Evolutionary conservation across 148 eudicot species (phyloP).

Genomic region (Heliosperma pusillum): DNA sequence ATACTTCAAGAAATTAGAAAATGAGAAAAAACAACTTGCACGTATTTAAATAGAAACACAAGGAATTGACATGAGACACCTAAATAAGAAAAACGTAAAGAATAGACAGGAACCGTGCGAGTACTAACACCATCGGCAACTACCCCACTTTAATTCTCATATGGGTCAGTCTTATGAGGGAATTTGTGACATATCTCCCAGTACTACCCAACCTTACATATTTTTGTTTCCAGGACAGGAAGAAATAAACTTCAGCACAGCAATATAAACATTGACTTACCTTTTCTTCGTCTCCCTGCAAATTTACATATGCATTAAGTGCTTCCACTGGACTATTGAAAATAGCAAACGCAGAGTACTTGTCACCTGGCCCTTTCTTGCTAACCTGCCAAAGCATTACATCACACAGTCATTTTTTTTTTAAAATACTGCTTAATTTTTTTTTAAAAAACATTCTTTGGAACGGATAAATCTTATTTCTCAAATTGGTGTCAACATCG

Average conservation of each 20-base stretch:
- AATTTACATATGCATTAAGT: slow-evolving; percentile 44
- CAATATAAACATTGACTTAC: slow-evolving; percentile 25
- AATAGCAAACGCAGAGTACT: slow-evolving; percentile 51
- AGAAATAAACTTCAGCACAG: neutral
- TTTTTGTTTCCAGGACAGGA: neutral
- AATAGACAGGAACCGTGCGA: too few relatives aligned
- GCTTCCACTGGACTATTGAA: slow-evolving; percentile 57
- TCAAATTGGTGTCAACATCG: too few relatives aligned
- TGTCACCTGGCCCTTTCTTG: slow-evolving; percentile 42
- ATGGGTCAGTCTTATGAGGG: neutral
- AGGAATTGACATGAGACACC: too few relatives aligned
- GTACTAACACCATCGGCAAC: too few relatives aligned
- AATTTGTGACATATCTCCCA: neutral
- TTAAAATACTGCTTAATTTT: too few relatives aligned
- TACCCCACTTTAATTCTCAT: too few relatives aligned
- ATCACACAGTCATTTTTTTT: neutral
- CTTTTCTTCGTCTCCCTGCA: slow-evolving; percentile 46
- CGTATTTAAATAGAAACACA: too few relatives aligned
- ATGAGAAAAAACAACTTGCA: too few relatives aligned
- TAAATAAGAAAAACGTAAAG: too few relatives aligned
- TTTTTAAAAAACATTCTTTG: too few relatives aligned
- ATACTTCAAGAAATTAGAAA: too few relatives aligned
- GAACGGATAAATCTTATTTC: too few relatives aligned
- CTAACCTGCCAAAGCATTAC: slow-evolving; percentile 34
- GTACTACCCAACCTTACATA: neutral